These are phyloP conservation scores for Taphrina confusa DNA, from an alignment of 1,139 yeast species.

Conservation along the genomic window DNA sequence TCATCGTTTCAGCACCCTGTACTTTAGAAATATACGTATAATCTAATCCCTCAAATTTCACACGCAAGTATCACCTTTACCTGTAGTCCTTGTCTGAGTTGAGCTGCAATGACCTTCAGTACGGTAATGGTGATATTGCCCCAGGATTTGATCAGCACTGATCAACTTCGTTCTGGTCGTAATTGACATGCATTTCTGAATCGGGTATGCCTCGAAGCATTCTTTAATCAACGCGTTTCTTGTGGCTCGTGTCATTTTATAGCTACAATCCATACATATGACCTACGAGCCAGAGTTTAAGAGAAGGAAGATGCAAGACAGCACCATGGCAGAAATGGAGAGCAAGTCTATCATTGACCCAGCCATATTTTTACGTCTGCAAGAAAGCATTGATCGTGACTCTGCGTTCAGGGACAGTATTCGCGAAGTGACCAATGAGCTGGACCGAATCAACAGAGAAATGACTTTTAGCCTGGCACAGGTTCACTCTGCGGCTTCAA, in stretches of 20 bases:
- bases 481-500: slow-evolving; percentile 16
- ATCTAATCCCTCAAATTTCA: no score
- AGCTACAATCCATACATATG: neutral
- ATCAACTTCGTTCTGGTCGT: no score
- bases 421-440: slow-evolving; percentile 17
- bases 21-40: no score
- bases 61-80: no score
- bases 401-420: slow-evolving; percentile 3
- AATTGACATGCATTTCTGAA: no score
- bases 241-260: no score
- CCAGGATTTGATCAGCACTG: no score
- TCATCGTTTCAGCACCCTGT: no score
- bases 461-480: slow-evolving; percentile 23
- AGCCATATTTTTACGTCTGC: slow-evolving; percentile 5
- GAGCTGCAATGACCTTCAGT: no score
- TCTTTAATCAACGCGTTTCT: neutral
- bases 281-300: neutral
- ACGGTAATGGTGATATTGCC: no score
- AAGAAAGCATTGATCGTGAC: slow-evolving; percentile 23
- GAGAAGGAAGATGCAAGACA: neutral
- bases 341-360: neutral
- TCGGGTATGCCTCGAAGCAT: no score
- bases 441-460: slow-evolving; percentile 30
- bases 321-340: neutral
- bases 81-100: no score